A percentile compares a stretch with the other conserved stretches of the same genome.
phyloP scores from a whole-genome alignment of 306 rosid genomes.

The Quercus berberidifolia region DNA sequence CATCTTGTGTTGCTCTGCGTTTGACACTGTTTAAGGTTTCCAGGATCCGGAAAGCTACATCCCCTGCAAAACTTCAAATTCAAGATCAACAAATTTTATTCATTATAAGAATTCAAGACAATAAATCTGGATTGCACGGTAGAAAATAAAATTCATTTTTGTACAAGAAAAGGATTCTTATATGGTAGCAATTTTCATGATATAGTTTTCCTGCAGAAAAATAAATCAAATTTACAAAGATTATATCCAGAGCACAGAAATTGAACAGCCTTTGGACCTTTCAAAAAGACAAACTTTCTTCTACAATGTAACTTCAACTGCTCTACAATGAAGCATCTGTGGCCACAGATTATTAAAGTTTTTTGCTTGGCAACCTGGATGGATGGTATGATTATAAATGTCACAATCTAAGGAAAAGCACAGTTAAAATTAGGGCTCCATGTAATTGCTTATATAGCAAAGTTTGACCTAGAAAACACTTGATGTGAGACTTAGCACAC shows the following conservation, averaged over 20 bases:
- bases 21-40: constrained; percentile 61
- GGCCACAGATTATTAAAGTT: background rate
- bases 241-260: background rate
- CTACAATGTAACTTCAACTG: background rate
- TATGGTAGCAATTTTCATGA: background rate
- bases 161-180: background rate
- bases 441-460: too few species aligned
- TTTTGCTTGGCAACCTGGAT: background rate
- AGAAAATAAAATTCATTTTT: background rate
- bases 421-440: too few species aligned
- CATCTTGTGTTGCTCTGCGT: constrained; percentile 56
- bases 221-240: background rate
- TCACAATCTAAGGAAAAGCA: too few species aligned
- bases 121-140: background rate
- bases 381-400: background rate
- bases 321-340: background rate
- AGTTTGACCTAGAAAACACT: too few species aligned
- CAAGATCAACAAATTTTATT: background rate
- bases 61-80: constrained; percentile 55
- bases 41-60: constrained; percentile 90
- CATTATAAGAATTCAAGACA: background rate
- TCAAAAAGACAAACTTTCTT: background rate
- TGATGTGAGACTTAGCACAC: too few species aligned
- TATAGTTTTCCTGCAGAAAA: background rate
- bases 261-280: background rate